Evolutionary conservation across 225 moss, liverwort and hornwort species (phyloP), one percentile per base, ranked within the genome.

Genomic region (Neckera pumila): DNA sequence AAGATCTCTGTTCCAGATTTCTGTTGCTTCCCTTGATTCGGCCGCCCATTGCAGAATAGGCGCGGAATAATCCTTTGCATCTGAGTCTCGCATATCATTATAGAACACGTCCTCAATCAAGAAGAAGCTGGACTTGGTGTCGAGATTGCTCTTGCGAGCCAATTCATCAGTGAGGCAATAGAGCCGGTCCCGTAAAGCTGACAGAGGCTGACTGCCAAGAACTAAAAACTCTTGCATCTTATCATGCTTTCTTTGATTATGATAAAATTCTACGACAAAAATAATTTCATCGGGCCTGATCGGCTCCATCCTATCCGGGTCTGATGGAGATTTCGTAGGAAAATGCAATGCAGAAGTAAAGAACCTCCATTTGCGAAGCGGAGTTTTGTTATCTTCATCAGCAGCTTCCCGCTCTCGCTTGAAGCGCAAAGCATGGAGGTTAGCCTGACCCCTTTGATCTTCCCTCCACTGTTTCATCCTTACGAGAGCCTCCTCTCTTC

Each of bases 151-250:
- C 88, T 96, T 96, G 81, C 92, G 86, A 69, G 96, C 98, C 33
- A 97, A 74, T 84, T 95, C 94, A 60, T 99, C 96, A 19, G 94
- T 97, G 27, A 99, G 95, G 76, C 98, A 99, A 47, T 99, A 99
- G 53, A 99, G 92, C 75, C 95, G 92, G 90, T 99, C 98, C 62
- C 94, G 94, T 71, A 99, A 90, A 56, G 97, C 90, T 51, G 97
- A 95, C 57, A 99, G 92, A 76, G 90, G 87, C 65, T 99, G 97
- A 92, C 96, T 94, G 36, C 97, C 98, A 23, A 95, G 93, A 17
- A 97, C 95, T 57, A 97, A 80, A 88, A 99, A 93, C 89, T 99
- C 98, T 85, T 99, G 97, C 89, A 95, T 94, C 93, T 98, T 98
- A 36, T 96, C 91, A 53, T 92, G 90, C 83, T 95, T 93, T 76